Conservation (phyloP, 2,329 filamentous ascomycete species). For the Chrysoporthe deuterocubensis region DNA sequence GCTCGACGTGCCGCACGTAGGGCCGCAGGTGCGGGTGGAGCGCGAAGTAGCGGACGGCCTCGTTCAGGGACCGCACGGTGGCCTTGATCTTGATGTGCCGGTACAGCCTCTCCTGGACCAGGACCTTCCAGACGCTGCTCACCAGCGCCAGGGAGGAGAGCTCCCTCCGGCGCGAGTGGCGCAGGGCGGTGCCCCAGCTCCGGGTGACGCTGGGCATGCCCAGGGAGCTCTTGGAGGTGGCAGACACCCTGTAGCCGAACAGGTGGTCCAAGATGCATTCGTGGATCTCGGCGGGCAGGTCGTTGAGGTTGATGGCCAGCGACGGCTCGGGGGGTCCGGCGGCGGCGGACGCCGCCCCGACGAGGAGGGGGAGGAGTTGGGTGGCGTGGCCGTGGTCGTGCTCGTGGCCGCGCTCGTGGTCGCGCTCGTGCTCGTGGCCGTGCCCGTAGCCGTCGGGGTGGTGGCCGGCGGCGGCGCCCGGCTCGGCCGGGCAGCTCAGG, state of each 20-base stretch:
- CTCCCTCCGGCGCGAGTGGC: constrained; percentile 69
- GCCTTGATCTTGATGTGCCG: constrained; percentile 78
- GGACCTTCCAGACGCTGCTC: constrained; percentile 63
- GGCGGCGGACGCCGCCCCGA: constrained; percentile 30
- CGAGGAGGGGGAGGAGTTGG: constrained; percentile 9
- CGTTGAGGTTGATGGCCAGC: constrained; percentile 45
- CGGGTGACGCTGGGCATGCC: constrained; percentile 57
- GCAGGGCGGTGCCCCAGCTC: constrained; percentile 67
- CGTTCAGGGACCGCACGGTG: constrained; percentile 63
- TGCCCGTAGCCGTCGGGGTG: constrained; percentile 30
- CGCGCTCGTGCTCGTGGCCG: constrained; percentile 33
- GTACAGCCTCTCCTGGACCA: constrained; percentile 75
- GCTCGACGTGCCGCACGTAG: constrained; percentile 73
- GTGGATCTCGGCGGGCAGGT: constrained; percentile 72
- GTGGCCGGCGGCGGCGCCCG: constrained; percentile 35
- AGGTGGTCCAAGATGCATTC: constrained; percentile 73
- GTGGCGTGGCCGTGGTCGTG: constrained; percentile 12
- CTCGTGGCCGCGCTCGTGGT: constrained; percentile 30
- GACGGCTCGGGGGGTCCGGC: constrained; percentile 15
- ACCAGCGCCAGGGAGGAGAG: constrained; percentile 69
- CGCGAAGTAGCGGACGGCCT: constrained; percentile 65
- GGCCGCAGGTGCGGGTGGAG: constrained; percentile 60
- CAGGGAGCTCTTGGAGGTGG: constrained; percentile 59
- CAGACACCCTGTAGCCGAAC: constrained; percentile 69
- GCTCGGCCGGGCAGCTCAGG: constrained; percentile 43